These are phyloP conservation scores for Coprinopsis cinerea DNA, from an alignment of 768 basidiomycete genomes.

Conservation along the genomic window DNA sequence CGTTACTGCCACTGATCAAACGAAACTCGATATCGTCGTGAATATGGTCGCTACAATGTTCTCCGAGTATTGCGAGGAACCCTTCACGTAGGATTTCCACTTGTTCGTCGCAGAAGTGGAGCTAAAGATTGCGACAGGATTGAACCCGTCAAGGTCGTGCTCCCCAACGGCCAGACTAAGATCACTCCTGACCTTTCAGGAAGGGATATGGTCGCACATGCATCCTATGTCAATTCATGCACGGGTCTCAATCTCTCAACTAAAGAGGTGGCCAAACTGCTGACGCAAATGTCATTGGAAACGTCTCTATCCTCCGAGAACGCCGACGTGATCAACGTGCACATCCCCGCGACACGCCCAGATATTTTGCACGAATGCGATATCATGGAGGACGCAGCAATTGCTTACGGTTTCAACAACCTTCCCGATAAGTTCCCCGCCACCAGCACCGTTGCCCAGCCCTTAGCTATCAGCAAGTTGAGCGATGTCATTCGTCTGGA, in stretches of 20 bases:
- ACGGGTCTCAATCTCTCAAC: conserved; percentile 75
- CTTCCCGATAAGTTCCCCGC: conserved; percentile 86
- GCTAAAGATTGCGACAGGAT: conserved; percentile 45
- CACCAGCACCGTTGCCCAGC: conserved; percentile 93
- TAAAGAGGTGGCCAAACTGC: conserved; percentile 60
- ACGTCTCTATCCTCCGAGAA: conserved; percentile 47
- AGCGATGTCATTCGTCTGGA: conserved; percentile 84
- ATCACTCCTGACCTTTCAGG: conserved; percentile 81
- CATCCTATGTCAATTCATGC: conserved; percentile 94
- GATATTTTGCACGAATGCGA: conserved; percentile 99
- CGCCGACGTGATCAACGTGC: conserved; percentile 65
- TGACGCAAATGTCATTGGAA: conserved; percentile 78
- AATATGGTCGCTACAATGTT: conserved; percentile 98
- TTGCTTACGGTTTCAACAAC: conserved; percentile 98
- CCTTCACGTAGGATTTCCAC: conserved; percentile 69
- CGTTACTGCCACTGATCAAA: conserved; percentile 93
- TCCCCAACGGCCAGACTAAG: conserved; percentile 67
- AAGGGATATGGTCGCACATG: conserved; percentile 64
- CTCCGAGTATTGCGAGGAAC: conserved; percentile 88
- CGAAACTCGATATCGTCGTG: conserved; percentile 92
- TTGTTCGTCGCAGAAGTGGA: neutral
- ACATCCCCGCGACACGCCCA: conserved; percentile 90
- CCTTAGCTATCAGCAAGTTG: conserved; percentile 82
- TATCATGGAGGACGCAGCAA: conserved; percentile 96
- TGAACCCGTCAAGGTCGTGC: conserved; percentile 84